Conservation (phyloP, 1,284 basidiomycete genomes). For the Cutaneotrichosporon spelunceum region DNA sequence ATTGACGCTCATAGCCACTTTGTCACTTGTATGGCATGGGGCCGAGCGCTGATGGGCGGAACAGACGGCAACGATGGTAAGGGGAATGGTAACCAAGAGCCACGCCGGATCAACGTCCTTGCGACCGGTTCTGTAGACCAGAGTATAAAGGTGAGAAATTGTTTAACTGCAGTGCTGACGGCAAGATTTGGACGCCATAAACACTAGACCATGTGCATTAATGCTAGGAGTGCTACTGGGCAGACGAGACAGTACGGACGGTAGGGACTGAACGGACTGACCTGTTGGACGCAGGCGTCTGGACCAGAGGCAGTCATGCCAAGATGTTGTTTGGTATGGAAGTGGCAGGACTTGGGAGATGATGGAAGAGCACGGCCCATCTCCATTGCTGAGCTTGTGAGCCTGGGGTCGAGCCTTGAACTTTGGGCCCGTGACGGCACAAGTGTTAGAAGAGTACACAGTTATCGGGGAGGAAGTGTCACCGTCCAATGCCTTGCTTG, state of each 20-base stretch:
- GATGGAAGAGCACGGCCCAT: too few relatives aligned
- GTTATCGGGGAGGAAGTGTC: too few relatives aligned
- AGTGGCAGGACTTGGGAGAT: too few relatives aligned
- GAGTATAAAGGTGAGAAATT: conserved; percentile 52
- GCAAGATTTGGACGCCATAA: conserved; percentile 26
- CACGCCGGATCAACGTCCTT: conserved; percentile 69
- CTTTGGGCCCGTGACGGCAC: too few relatives aligned
- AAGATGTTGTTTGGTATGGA: background rate
- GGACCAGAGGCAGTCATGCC: background rate
- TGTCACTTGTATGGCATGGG: conserved; percentile 77
- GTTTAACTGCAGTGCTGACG: background rate
- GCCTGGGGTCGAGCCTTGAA: too few relatives aligned
- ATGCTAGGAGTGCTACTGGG: conserved; percentile 3
- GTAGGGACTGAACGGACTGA: too few relatives aligned
- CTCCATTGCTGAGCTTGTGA: too few relatives aligned
- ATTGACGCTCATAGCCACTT: conserved; percentile 85
- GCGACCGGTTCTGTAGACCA: conserved; percentile 79
- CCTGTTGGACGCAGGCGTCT: background rate
- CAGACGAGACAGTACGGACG: background rate
- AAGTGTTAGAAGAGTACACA: too few relatives aligned
- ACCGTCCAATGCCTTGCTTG: too few relatives aligned
- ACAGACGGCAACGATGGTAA: conserved; percentile 25
- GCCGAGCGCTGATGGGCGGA: conserved; percentile 57
- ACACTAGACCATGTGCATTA: conserved; percentile 8
- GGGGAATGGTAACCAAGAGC: conserved; percentile 50